Evolutionary conservation across 768 basidiomycete genomes (phyloP), one percentile per base, ranked within the genome.

Genomic region (Leccinum aurantiacum): DNA sequence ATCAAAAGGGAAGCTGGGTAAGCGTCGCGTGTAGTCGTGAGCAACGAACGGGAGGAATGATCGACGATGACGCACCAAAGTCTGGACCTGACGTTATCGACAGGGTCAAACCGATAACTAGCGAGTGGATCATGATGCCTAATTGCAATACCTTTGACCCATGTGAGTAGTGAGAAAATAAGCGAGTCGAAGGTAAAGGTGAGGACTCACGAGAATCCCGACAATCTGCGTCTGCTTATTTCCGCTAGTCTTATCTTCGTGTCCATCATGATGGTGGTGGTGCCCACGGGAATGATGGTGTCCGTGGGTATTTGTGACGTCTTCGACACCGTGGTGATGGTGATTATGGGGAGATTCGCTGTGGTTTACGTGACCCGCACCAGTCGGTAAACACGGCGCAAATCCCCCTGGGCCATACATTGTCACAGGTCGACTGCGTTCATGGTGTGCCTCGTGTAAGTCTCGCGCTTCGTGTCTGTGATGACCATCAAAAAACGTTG

Each of bases 41-140:
- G 27, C 9, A 47, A 57, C 2, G 13, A 44, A 24, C 13, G 6
- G 3, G 22, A 50, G 14, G 24, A 15, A 38, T 38, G 35, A 31
- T 35, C 24, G 56, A 54, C 0, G 60, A 50, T 33, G 22, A 81
- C 86, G 59, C 60, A 90, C 90, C 80, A 61, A 93, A 91, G 56
- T 91, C 89, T 1, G 83, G 64, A 17, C 89, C 87, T 6, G 80
- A 77, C 4, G 88, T 83, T 57, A 93, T 83, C 1, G 89, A 82
- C 19, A 93, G 76, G 4, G 91, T 93, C 22, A 93, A 70, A 2
- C 91, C 91, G 58, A 93, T 90, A 33, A 93, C 83, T 50, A 93
- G 69, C 3, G 91, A 88, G 68, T 94, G 85, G 53, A 95, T 80
- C 90, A 95, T 89, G 66, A 95, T 91, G 50, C 93, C 85, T 2